These are phyloP conservation scores for Dioscorea dumetorum DNA, from an alignment of 106 monocot species.

Conservation along the genomic window DNA sequence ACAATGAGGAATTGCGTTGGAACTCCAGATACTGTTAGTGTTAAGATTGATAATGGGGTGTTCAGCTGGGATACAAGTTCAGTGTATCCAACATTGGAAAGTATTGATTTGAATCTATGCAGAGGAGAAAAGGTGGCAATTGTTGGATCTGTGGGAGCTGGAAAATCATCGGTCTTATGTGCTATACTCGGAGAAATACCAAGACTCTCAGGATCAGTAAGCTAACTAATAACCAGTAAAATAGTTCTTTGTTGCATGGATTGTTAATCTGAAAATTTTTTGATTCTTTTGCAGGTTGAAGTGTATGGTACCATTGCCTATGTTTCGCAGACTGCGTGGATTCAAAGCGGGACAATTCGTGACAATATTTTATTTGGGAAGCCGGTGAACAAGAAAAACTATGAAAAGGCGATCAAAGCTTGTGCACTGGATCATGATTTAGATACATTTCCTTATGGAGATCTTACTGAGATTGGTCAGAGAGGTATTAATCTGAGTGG, in stretches of 20 bases:
- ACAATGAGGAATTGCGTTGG: constrained; percentile 9
- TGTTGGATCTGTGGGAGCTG: constrained; percentile 73
- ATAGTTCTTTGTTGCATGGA: not conserved
- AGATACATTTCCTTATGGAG: constrained; percentile 62
- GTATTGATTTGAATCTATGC: constrained; percentile 26
- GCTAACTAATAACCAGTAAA: not conserved
- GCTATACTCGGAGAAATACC: constrained; percentile 81
- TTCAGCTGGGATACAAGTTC: constrained; percentile 49
- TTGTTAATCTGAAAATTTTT: not conserved
- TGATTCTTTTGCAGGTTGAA: constrained; percentile 35
- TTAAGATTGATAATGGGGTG: constrained; percentile 17
- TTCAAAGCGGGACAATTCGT: constrained; percentile 66
- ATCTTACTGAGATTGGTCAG: constrained; percentile 90
- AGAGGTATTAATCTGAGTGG: constrained; percentile 95
- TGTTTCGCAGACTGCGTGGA: constrained; percentile 86
- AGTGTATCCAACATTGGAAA: constrained; percentile 27
- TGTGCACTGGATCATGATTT: constrained; percentile 85
- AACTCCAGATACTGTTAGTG: constrained; percentile 13
- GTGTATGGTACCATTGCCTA: constrained; percentile 64
- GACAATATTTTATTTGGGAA: constrained; percentile 82
- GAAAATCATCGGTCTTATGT: constrained; percentile 60
- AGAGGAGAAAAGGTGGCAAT: constrained; percentile 64
- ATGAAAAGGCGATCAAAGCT: constrained; percentile 50
- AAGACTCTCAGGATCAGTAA: constrained; percentile 61
- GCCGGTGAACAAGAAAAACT: constrained; percentile 47